These are phyloP conservation scores for Elymus sibiricus DNA, from an alignment of 176 grass and related monocot species.

Conservation along the genomic window DNA sequence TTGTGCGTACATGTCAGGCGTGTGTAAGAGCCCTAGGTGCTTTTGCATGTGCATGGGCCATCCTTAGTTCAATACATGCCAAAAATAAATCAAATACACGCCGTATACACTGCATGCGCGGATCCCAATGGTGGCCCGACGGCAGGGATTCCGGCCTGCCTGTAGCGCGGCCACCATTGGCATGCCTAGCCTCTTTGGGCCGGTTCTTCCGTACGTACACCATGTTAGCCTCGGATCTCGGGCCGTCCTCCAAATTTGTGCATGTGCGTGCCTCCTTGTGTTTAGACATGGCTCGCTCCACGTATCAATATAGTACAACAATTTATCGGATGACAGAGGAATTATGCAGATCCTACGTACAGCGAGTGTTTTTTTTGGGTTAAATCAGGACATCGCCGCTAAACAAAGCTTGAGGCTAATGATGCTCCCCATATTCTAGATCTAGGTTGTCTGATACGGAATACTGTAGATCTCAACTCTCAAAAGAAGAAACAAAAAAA, in stretches of 20 bases:
- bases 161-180: too few relatives aligned
- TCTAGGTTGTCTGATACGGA: background rate
- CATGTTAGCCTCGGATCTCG: conserved; percentile 23
- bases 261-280: conserved; percentile 35
- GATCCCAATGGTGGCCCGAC: too few relatives aligned
- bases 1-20: too few relatives aligned
- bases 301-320: background rate
- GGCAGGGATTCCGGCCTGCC: too few relatives aligned
- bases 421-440: conserved; percentile 24
- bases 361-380: conserved; percentile 3
- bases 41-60: too few relatives aligned
- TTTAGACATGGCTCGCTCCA: background rate
- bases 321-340: background rate
- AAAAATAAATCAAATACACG: too few relatives aligned
- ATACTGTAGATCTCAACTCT: background rate
- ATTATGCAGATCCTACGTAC: background rate
- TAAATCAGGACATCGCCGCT: background rate
- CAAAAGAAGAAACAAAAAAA: background rate
- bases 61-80: too few relatives aligned
- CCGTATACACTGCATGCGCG: too few relatives aligned
- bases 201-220: background rate
- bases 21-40: too few relatives aligned
- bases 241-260: background rate
- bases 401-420: conserved; percentile 12
- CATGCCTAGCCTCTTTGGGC: too few relatives aligned